Percentiles rank a stretch among this genome's conserved stretches.
Conservation (phyloP, 2,329 filamentous ascomycete genomes). For the Scopulariopsis brevicaulis region DNA sequence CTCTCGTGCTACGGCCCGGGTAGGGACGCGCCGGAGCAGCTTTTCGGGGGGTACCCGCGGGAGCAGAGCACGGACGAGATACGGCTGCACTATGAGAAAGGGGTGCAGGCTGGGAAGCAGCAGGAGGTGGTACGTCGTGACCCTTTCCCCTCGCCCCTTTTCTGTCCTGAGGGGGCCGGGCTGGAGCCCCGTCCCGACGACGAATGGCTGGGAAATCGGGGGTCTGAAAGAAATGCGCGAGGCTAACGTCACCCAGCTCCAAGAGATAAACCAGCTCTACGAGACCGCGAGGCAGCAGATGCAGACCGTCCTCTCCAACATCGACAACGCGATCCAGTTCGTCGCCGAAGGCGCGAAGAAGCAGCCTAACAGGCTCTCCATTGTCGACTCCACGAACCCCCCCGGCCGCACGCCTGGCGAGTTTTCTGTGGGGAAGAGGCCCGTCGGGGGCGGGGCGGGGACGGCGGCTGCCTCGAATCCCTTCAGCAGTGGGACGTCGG, state of each 20-base stretch:
- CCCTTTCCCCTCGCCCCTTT: background rate
- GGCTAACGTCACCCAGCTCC: slow-evolving; percentile 29
- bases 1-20: slow-evolving; percentile 79
- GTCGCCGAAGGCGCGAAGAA: slow-evolving; percentile 53
- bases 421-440: slow-evolving; percentile 24
- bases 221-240: slow-evolving; percentile 5
- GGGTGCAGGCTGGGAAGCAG: slow-evolving; percentile 47
- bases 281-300: slow-evolving; percentile 60
- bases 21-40: slow-evolving; percentile 63
- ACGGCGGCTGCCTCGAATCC: slow-evolving; percentile 31
- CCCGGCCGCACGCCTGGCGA: slow-evolving; percentile 31
- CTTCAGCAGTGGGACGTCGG: slow-evolving; percentile 22
- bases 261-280: slow-evolving; percentile 49
- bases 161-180: background rate
- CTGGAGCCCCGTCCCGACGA: too few relatives aligned
- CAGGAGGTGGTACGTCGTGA: slow-evolving; percentile 33
- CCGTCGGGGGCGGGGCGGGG: slow-evolving; percentile 11
- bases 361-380: slow-evolving; percentile 65
- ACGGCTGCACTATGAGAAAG: slow-evolving; percentile 58
- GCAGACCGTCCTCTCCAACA: slow-evolving; percentile 54
- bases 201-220: background rate
- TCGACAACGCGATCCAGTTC: slow-evolving; percentile 62
- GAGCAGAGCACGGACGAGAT: slow-evolving; percentile 89
- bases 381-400: slow-evolving; percentile 34
- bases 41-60: slow-evolving; percentile 67